Evolutionary conservation across 1,284 basidiomycete genomes (phyloP).

Genomic region (Sanghuangporus sanghuang): DNA sequence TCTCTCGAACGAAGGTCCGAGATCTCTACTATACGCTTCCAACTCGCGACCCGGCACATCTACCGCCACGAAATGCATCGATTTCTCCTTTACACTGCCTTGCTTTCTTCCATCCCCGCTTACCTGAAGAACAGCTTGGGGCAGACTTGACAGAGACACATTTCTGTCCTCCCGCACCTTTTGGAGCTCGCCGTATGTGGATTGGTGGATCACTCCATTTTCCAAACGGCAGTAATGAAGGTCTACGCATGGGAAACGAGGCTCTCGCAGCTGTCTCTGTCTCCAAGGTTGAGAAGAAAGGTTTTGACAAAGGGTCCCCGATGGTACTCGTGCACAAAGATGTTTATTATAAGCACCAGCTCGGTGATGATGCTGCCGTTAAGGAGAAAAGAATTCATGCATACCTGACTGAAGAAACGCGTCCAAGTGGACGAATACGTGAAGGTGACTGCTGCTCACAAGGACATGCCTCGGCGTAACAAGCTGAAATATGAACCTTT

Average conservation of each 20-base stretch:
- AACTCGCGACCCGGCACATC: not conserved
- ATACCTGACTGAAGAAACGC: conserved; percentile 45
- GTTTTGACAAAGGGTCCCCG: conserved; percentile 48
- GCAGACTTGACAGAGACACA: conserved; percentile 69
- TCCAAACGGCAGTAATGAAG: not conserved
- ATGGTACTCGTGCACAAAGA: conserved; percentile 79
- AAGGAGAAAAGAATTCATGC: conserved; percentile 73
- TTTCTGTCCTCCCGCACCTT: conserved; percentile 70
- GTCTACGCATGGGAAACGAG: conserved; percentile 41
- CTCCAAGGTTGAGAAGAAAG: conserved; percentile 58
- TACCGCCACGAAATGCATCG: not conserved
- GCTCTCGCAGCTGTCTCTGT: conserved; percentile 50
- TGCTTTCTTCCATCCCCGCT: conserved; percentile 68
- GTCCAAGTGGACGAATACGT: conserved; percentile 19
- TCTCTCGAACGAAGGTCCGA: not conserved
- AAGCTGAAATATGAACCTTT: not conserved
- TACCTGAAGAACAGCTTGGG: conserved; percentile 52
- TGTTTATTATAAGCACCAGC: conserved; percentile 32
- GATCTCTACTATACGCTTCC: conserved; percentile 11
- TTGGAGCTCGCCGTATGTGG: conserved; percentile 74
- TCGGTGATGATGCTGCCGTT: conserved; percentile 43
- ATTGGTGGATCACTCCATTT: conserved; percentile 59
- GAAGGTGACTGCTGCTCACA: conserved; percentile 28
- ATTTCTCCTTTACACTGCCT: conserved; percentile 46
- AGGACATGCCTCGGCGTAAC: not conserved